Evolutionary conservation across 2,329 filamentous ascomycete genomes (phyloP).

Genomic region (Didymella segeticola): DNA sequence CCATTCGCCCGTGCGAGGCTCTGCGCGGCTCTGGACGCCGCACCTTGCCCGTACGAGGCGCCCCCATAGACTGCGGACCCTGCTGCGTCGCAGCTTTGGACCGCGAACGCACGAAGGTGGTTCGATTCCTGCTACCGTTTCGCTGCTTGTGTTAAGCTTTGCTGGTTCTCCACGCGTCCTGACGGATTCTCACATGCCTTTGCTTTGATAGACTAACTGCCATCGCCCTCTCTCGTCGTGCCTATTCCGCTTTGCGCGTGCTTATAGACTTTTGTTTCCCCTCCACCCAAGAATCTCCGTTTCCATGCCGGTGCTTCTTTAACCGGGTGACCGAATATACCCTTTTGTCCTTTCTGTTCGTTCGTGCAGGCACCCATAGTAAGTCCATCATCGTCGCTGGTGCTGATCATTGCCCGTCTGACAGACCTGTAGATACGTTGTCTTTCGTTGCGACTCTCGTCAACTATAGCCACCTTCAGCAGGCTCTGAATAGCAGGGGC

Average conservation of each 20-base stretch:
- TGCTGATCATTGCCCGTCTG: conserved; percentile 23
- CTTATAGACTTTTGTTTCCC: conserved; percentile 51
- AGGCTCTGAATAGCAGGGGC: conserved; percentile 48
- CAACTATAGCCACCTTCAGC: conserved; percentile 45
- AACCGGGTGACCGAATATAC: conserved; percentile 41
- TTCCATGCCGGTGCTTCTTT: conserved; percentile 50
- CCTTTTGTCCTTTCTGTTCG: conserved; percentile 43
- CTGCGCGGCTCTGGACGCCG: conserved; percentile 30
- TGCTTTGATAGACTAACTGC: conserved; percentile 38
- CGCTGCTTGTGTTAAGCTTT: conserved; percentile 39
- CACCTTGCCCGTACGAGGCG: conserved; percentile 39
- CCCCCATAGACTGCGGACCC: conserved; percentile 33
- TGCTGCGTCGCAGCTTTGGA: conserved; percentile 42
- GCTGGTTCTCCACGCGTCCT: conserved; percentile 38
- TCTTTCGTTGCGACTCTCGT: conserved; percentile 38
- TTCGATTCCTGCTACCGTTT: conserved; percentile 45
- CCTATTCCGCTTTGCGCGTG: conserved; percentile 29
- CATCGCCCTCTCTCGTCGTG: conserved; percentile 25
- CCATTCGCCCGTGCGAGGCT: conserved; percentile 32
- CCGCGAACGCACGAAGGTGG: conserved; percentile 36
- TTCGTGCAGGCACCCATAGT: conserved; percentile 50
- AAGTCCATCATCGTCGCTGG: conserved; percentile 25
- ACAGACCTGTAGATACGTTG: conserved; percentile 36
- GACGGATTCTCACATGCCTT: conserved; percentile 35
- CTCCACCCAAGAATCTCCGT: conserved; percentile 39